These are phyloP conservation scores for Vicia faba DNA, from an alignment of 306 rosid species.

Conservation along the genomic window DNA sequence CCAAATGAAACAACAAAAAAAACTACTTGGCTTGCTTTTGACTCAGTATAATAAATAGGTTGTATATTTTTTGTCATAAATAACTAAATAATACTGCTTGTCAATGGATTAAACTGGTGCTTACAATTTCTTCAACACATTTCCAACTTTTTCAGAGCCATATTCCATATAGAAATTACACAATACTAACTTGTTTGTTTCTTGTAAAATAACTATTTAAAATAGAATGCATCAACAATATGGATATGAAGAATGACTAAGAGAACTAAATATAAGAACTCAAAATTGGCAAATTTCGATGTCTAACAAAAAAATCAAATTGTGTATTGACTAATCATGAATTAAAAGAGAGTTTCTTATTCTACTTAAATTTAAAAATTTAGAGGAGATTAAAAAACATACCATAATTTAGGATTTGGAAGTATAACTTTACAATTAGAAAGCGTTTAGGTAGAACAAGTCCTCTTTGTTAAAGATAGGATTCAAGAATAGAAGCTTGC, in stretches of 20 bases:
- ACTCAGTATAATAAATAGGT: slow-evolving; percentile 16
- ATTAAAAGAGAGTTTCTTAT: slow-evolving; percentile 21
- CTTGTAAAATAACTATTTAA: neutral
- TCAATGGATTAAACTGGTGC: neutral
- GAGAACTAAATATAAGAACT: slow-evolving; percentile 4
- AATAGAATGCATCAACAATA: slow-evolving; percentile 15
- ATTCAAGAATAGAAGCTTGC: slow-evolving; percentile 71
- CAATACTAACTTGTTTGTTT: neutral
- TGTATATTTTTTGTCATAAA: slow-evolving; percentile 4
- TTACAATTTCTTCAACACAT: slow-evolving; percentile 25
- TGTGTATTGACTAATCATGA: neutral
- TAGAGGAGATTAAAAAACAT: slow-evolving; percentile 39
- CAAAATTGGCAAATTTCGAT: slow-evolving; percentile 1
- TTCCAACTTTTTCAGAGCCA: slow-evolving; percentile 5
- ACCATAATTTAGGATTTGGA: slow-evolving; percentile 83
- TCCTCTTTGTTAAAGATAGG: slow-evolving; percentile 93
- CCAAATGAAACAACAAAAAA: neutral
- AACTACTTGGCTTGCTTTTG: neutral
- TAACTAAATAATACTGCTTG: too few species aligned
- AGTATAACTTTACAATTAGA: slow-evolving; percentile 80
- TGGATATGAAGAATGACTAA: slow-evolving; percentile 16
- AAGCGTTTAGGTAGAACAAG: slow-evolving; percentile 64
- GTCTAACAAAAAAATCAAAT: neutral
- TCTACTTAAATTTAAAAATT: neutral
- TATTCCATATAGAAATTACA: slow-evolving; percentile 10